Conservation (phyloP, 805 yeast genomes). For the Candida ipomoeae region DNA sequence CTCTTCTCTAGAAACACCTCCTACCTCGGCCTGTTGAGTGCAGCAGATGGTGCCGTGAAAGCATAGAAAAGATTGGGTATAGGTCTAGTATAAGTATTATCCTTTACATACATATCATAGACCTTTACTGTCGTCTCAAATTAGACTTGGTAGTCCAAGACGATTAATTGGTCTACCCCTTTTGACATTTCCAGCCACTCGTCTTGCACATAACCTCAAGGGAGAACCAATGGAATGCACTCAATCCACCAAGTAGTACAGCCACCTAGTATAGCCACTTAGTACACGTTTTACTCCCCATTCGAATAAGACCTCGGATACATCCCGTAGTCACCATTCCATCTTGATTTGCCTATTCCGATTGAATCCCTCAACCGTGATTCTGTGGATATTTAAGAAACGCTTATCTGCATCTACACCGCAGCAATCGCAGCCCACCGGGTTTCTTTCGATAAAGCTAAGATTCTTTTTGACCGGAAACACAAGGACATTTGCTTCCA, state of each 20-base stretch:
- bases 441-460: not conserved
- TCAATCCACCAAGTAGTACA: too few species aligned
- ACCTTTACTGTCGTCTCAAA: too few species aligned
- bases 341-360: not conserved
- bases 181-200: too few species aligned
- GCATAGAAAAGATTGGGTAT: slow-evolving; percentile 79
- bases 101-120: too few species aligned
- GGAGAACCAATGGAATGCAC: too few species aligned
- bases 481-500: not conserved
- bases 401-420: too few species aligned
- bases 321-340: not conserved
- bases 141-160: too few species aligned
- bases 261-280: too few species aligned
- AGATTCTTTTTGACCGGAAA: not conserved
- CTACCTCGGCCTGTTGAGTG: slow-evolving; percentile 50
- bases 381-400: not conserved
- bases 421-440: not conserved
- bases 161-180: too few species aligned
- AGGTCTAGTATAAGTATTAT: too few species aligned
- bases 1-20: slow-evolving; percentile 37
- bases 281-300: too few species aligned
- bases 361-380: not conserved
- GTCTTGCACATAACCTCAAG: too few species aligned
- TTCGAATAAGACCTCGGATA: slow-evolving; percentile 1
- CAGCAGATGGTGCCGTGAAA: slow-evolving; percentile 58